Base-by-base conservation (phyloP, 2,329 filamentous ascomycete genomes). In the Claviceps humidiphila region DNA sequence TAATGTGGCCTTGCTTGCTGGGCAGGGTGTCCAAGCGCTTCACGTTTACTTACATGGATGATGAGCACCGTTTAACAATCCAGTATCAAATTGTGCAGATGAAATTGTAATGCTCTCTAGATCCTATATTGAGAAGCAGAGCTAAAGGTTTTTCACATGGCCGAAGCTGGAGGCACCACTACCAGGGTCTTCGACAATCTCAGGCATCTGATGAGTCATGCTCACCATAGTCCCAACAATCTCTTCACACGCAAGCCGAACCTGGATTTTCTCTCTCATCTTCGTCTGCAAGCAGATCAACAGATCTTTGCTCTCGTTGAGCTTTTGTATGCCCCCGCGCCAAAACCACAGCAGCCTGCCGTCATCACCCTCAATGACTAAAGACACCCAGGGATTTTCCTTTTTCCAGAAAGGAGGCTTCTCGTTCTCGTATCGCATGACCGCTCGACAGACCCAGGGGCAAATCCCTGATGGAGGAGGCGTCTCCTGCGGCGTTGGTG, bases 241-340 rank as follows among this genome's bases (percentile, higher is more conserved):
- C 44, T 89, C 84, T 67, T 96, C 91, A 58, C 90, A 97, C 65
- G 87, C 86, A 48, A 90, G 80, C 55, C 82, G 87, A 24, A 74
- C 74, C 38, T 93, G 77, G 3, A 74, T 68, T 53, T 84, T 78
- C 17, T 78, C 75, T 0, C 71, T 63, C 4, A 69, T 69, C 1
- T 66, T 74, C 20, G 89, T 63, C 0, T 77, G 68, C 1, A 82
- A 77, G 0, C 60, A 20, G 68, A 77, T 56, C 85, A 84, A 76
- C 24, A 74, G 60, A 6, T 71, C 71, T 30, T 84, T 77, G 0
- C 75, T 76, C 5, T 73, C 74, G n/a, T 76, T 72, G 8, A 95
- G 64, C 55, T 80, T 84, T 55, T 71, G 79, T 6, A 86, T 78
- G 61, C 80, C 86, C 5, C 72, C 71, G 13, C 74, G 66, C 73